Conservation (phyloP, 23 red algal species). For the Cyanidiococcus yangmingshanensis region DNA sequence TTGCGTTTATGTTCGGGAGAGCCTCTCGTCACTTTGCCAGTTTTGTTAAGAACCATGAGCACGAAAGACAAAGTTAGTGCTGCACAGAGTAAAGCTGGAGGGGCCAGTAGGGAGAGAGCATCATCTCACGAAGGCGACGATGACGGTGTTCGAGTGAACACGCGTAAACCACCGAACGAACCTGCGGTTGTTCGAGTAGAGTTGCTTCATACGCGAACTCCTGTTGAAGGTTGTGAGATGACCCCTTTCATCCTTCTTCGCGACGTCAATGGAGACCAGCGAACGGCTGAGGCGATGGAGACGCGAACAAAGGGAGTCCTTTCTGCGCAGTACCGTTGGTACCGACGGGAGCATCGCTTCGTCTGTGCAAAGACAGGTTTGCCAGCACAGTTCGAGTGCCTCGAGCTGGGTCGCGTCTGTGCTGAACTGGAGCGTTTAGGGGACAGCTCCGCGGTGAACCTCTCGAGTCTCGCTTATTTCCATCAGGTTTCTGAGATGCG, state of each 20-base stretch:
- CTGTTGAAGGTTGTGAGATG: conserved; percentile 86
- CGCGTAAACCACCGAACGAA: background rate
- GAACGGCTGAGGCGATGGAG: conserved; percentile 67
- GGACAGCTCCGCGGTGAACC: background rate
- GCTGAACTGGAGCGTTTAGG: background rate
- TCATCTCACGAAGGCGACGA: too few species aligned
- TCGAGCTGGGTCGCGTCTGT: conserved; percentile 39
- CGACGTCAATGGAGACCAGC: conserved; percentile 39
- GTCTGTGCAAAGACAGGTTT: conserved; percentile 35
- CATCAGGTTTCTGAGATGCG: background rate
- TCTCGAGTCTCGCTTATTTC: background rate
- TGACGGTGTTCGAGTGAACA: too few species aligned
- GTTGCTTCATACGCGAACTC: conserved; percentile 67
- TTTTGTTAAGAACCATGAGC: too few species aligned
- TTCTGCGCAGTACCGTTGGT: conserved; percentile 72
- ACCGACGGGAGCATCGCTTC: conserved; percentile 47
- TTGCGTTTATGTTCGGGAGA: too few species aligned
- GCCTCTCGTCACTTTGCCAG: too few species aligned
- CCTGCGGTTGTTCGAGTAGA: conserved; percentile 39
- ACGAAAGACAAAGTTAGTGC: too few species aligned
- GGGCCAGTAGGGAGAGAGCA: too few species aligned
- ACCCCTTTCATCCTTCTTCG: conserved; percentile 73
- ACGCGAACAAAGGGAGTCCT: conserved; percentile 41
- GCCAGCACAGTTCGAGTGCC: conserved; percentile 36
- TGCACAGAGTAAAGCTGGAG: too few species aligned